Conservation (phyloP, 2,329 filamentous ascomycete species). For the Penicillium frequentans region DNA sequence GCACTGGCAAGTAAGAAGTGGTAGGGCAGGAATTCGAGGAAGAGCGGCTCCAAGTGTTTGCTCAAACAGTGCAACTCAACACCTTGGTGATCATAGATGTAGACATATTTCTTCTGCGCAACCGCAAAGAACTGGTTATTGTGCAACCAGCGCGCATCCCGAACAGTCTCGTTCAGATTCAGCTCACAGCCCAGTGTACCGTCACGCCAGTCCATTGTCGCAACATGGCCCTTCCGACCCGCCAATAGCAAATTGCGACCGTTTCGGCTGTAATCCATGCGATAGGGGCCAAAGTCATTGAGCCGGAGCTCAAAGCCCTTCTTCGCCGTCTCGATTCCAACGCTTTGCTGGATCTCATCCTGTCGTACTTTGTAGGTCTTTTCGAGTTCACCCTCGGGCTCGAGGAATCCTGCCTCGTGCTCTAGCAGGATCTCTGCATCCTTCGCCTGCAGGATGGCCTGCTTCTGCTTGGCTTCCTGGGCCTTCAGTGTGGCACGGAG, state of each 20-base stretch:
- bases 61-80: conserved; percentile 89
- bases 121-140: conserved; percentile 93
- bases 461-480: conserved; percentile 79
- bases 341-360: conserved; percentile 73
- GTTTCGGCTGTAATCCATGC: conserved; percentile 85
- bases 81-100: conserved; percentile 90
- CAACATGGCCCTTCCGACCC: conserved; percentile 90
- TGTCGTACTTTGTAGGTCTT: conserved; percentile 90
- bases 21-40: conserved; percentile 95
- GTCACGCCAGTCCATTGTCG: conserved; percentile 93
- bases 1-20: conserved; percentile 90
- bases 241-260: conserved; percentile 82
- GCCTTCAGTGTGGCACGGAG: conserved; percentile 74
- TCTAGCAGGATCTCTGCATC: conserved; percentile 94
- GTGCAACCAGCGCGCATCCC: conserved; percentile 89
- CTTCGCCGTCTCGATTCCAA: conserved; percentile 81
- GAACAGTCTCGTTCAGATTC: conserved; percentile 84
- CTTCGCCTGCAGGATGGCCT: conserved; percentile 79
- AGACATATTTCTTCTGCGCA: conserved; percentile 93
- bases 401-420: conserved; percentile 79
- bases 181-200: conserved; percentile 90
- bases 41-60: conserved; percentile 86
- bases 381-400: conserved; percentile 85
- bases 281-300: conserved; percentile 79
- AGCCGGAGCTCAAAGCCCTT: conserved; percentile 90